Percentiles rank a stretch among this genome's conserved stretches.
Evolutionary conservation across 148 eudicot genomes (phyloP).

Genomic region (Camellia granthamiana): DNA sequence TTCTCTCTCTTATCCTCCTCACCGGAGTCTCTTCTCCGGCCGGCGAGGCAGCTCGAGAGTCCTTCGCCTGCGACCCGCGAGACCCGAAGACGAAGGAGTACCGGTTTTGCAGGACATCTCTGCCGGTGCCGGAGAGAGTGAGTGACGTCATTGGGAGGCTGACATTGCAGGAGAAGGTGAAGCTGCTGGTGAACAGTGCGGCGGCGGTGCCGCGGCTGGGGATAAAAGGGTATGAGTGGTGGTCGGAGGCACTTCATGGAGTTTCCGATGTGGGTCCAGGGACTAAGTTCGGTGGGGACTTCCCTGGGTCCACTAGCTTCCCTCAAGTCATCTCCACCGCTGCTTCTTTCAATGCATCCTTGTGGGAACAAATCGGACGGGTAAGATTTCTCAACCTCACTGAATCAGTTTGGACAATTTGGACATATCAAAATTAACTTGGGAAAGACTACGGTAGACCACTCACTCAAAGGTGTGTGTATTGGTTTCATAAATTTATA

Average conservation of each 20-base stretch:
- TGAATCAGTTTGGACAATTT: neutral
- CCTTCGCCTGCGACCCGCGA: constrained; percentile 74
- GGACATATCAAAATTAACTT: neutral
- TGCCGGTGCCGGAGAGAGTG: constrained; percentile 44
- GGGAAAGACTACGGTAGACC: no score
- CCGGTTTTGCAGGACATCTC: constrained; percentile 43
- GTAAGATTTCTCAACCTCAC: constrained; percentile 34
- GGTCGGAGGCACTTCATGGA: constrained; percentile 98
- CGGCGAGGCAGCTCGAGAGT: constrained; percentile 26
- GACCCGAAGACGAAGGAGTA: constrained; percentile 29
- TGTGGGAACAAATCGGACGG: constrained; percentile 93
- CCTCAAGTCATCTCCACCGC: constrained; percentile 90
- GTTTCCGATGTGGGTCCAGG: constrained; percentile 93
- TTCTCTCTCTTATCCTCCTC: constrained; percentile 16
- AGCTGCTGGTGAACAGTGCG: constrained; percentile 58
- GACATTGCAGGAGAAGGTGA: constrained; percentile 76
- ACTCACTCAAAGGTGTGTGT: no score
- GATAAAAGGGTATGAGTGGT: constrained; percentile 79
- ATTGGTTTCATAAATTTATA: no score
- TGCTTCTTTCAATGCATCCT: constrained; percentile 75
- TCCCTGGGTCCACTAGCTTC: constrained; percentile 86
- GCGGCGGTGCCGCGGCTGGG: constrained; percentile 78
- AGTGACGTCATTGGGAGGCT: constrained; percentile 63
- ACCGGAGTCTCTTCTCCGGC: neutral
- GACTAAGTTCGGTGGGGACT: constrained; percentile 71